phyloP scores from a whole-genome alignment of 2,329 filamentous ascomycete genomes.

The Neopestalotiopsis sp. region DNA sequence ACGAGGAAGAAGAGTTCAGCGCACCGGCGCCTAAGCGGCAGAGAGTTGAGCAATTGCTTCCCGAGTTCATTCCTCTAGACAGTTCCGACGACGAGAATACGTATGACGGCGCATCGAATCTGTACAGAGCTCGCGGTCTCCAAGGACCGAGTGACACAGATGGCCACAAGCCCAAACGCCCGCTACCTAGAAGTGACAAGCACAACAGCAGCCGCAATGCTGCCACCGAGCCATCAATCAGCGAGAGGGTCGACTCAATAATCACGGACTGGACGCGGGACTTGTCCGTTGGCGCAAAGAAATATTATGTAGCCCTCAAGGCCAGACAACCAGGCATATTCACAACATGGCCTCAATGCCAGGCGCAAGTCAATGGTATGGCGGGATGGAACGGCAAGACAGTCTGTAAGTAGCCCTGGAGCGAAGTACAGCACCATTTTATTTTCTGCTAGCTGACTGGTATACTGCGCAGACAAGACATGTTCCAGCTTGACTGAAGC shows the following conservation, averaged over 20 bases:
- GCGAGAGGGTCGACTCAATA: not conserved
- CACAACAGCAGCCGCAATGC: not conserved
- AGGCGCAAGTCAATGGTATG: not conserved
- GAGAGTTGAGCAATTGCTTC: not conserved
- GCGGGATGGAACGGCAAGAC: not conserved
- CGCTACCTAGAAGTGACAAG: not conserved
- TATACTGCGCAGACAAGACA: not conserved
- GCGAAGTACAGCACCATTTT: not conserved
- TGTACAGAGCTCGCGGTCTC: not conserved
- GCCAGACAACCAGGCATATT: not conserved
- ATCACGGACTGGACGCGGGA: not conserved
- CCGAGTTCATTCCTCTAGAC: not conserved
- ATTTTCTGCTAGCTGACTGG: not conserved
- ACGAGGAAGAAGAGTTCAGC: not conserved
- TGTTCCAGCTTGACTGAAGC: not conserved
- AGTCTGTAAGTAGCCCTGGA: not conserved
- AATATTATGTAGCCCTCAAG: slow-evolving; percentile 6
- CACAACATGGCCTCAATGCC: not conserved
- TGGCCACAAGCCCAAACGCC: not conserved
- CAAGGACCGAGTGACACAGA: not conserved
- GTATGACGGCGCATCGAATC: not conserved
- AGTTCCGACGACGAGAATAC: not conserved
- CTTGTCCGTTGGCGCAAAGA: not conserved
- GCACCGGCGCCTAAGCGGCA: not conserved
- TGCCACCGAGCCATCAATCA: not conserved